These are phyloP conservation scores for Taphrina communis DNA, from an alignment of 1,139 yeast genomes.

Conservation along the genomic window DNA sequence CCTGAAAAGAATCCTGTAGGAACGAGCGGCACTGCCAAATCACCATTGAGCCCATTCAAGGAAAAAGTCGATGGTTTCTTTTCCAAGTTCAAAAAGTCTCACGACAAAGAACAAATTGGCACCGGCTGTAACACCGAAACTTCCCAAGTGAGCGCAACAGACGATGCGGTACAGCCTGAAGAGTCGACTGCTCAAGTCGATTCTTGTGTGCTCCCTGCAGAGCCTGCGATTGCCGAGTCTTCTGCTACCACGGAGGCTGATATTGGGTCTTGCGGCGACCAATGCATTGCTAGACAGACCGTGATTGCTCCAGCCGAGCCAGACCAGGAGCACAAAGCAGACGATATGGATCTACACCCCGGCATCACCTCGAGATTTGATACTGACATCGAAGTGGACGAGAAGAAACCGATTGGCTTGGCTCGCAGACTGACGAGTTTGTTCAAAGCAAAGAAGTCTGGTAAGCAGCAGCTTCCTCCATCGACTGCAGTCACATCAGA, in stretches of 20 bases:
- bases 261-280: not conserved
- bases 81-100: slow-evolving; percentile 6
- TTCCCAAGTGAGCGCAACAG: not conserved
- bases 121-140: not conserved
- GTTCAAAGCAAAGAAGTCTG: slow-evolving; percentile 8
- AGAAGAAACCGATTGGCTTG: slow-evolving; percentile 11
- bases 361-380: not conserved
- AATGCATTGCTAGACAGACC: not conserved
- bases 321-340: not conserved
- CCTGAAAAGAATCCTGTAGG: not conserved
- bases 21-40: not conserved
- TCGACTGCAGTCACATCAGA: slow-evolving; percentile 1
- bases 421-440: slow-evolving; percentile 14
- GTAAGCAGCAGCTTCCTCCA: not conserved
- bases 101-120: not conserved
- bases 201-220: not conserved
- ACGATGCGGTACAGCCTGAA: not conserved
- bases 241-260: not conserved
- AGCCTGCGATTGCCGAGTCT: not conserved
- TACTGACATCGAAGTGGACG: slow-evolving; percentile 2
- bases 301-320: not conserved
- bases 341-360: not conserved
- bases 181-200: not conserved
- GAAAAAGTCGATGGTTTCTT: slow-evolving; percentile 37
- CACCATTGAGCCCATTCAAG: slow-evolving; percentile 14